Evolutionary conservation across 1,284 basidiomycete genomes (phyloP).

Genomic region (Ganoderma sp.): DNA sequence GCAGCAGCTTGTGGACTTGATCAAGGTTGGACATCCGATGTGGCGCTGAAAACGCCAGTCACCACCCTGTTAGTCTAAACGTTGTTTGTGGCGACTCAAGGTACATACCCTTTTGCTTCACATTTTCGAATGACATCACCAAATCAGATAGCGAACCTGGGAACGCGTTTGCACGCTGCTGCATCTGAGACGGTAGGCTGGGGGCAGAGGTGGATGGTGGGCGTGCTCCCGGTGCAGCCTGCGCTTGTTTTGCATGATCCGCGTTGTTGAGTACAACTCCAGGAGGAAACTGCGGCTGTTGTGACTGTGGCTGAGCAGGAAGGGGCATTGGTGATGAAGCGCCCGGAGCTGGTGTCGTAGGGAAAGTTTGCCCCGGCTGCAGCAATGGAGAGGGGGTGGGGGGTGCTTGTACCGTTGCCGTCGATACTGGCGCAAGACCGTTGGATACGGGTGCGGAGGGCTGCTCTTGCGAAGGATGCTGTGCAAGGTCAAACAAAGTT

Average conservation of each 20-base stretch:
- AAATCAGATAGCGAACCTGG: slow-evolving; percentile 90
- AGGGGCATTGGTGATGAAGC: slow-evolving; percentile 38
- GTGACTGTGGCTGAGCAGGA: slow-evolving; percentile 39
- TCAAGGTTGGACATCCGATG: slow-evolving; percentile 86
- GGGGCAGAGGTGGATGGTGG: slow-evolving; percentile 43
- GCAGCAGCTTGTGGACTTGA: slow-evolving; percentile 90
- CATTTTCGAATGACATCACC: slow-evolving; percentile 93
- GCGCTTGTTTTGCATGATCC: slow-evolving; percentile 34
- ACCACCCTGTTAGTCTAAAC: slow-evolving; percentile 10
- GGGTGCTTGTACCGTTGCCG: slow-evolving; percentile 31
- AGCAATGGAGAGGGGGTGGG: slow-evolving; percentile 60
- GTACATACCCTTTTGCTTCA: slow-evolving; percentile 88
- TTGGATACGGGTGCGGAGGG: slow-evolving; percentile 31
- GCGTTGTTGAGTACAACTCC: slow-evolving; percentile 63
- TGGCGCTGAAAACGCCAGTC: slow-evolving; percentile 58
- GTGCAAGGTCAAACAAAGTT: slow-evolving; percentile 20
- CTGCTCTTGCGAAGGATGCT: slow-evolving; percentile 40
- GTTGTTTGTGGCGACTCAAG: background rate
- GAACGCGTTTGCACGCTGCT: slow-evolving; percentile 55
- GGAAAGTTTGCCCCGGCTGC: slow-evolving; percentile 63
- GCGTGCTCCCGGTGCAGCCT: slow-evolving; percentile 33
- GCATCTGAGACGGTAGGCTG: slow-evolving; percentile 40
- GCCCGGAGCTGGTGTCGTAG: slow-evolving; percentile 39
- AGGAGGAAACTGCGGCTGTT: slow-evolving; percentile 64
- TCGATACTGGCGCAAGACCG: slow-evolving; percentile 29